These are phyloP conservation scores for Amorphotheca resinae DNA, from an alignment of 495 filamentous ascomycete species.

Conservation along the genomic window DNA sequence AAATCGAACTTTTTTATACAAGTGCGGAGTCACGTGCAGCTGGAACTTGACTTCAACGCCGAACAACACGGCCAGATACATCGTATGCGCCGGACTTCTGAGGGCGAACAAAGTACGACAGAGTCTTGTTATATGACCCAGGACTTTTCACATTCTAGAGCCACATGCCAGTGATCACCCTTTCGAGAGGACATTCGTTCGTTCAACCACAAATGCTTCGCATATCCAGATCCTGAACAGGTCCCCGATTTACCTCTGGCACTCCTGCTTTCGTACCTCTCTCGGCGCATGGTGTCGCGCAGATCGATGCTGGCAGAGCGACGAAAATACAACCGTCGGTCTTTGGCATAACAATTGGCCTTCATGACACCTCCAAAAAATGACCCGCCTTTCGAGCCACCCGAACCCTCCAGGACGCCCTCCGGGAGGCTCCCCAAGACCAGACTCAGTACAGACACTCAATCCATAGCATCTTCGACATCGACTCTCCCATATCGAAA, in stretches of 20 bases:
- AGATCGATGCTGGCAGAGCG: slow-evolving; percentile 3
- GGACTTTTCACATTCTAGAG: too few relatives aligned
- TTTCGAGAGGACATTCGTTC: not conserved
- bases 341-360: slow-evolving; percentile 1
- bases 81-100: slow-evolving; percentile 6
- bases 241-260: not conserved
- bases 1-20: too few relatives aligned
- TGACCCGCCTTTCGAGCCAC: slow-evolving; percentile 48
- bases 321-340: not conserved
- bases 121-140: too few relatives aligned
- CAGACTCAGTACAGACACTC: slow-evolving; percentile 30
- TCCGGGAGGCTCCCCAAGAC: slow-evolving; percentile 38
- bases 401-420: slow-evolving; percentile 34
- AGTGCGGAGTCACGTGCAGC: not conserved
- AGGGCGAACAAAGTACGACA: too few relatives aligned
- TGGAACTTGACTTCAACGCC: not conserved
- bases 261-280: too few relatives aligned
- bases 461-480: slow-evolving; percentile 31
- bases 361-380: slow-evolving; percentile 52
- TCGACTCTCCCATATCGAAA: slow-evolving; percentile 37
- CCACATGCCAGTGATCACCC: too few relatives aligned
- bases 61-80: not conserved
- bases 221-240: not conserved
- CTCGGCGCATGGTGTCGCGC: slow-evolving; percentile 6
- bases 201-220: not conserved